Evolutionary conservation across 805 yeast species (phyloP).

Genomic region (Ogataea salicorniae): DNA sequence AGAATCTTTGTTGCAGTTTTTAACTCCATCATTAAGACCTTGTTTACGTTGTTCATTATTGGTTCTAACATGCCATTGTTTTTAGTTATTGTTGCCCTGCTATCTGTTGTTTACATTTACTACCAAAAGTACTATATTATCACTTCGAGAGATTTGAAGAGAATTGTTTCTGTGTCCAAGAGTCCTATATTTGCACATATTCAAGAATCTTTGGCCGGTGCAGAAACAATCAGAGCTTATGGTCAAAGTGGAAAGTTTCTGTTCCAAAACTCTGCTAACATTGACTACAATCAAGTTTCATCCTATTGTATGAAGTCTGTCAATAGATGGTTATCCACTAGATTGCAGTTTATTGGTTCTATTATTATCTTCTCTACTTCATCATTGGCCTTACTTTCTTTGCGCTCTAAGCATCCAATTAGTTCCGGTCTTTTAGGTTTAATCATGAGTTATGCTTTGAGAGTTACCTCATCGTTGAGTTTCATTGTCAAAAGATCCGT

Average conservation of each 20-base stretch:
- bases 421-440: constrained; percentile 60
- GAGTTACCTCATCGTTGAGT: constrained; percentile 48
- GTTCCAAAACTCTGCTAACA: constrained; percentile 44
- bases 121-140: constrained; percentile 67
- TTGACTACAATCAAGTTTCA: constrained; percentile 45
- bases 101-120: constrained; percentile 56
- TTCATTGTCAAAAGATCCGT: constrained; percentile 57
- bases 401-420: constrained; percentile 38
- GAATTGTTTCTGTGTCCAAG: constrained; percentile 62
- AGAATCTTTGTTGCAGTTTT: constrained; percentile 45
- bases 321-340: constrained; percentile 61
- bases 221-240: constrained; percentile 74
- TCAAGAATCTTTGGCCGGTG: constrained; percentile 76
- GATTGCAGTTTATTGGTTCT: constrained; percentile 60
- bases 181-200: constrained; percentile 80
- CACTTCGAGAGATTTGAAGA: constrained; percentile 71
- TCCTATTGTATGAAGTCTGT: constrained; percentile 47
- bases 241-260: constrained; percentile 61
- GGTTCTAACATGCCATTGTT: constrained; percentile 52
- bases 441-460: constrained; percentile 58
- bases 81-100: constrained; percentile 38
- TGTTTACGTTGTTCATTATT: constrained; percentile 48
- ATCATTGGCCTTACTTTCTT: constrained; percentile 36
- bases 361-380: constrained; percentile 49
- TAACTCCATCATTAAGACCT: constrained; percentile 37